phyloP scores from a whole-genome alignment of 2,329 filamentous ascomycete genomes.

The Epichloe sylvatica region DNA sequence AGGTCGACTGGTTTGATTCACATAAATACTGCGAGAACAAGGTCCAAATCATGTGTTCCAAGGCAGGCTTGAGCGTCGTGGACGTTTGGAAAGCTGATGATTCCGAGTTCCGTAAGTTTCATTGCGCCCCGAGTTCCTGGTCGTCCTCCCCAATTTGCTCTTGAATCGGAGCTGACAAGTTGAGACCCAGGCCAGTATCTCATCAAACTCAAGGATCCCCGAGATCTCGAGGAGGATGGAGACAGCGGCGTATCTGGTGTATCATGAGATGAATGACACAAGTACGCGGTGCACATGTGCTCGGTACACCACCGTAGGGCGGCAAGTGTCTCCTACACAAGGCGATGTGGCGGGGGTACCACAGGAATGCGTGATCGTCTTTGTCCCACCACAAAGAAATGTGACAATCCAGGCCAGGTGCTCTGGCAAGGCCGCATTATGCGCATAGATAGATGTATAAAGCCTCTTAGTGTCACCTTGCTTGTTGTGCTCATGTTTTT shows the following conservation, averaged over 20 bases:
- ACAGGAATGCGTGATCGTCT: too few species aligned
- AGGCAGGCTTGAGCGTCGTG: slow-evolving; percentile 23
- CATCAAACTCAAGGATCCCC: slow-evolving; percentile 17
- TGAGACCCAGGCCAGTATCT: slow-evolving; percentile 22
- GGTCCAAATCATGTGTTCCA: slow-evolving; percentile 25
- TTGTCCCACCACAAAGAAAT: too few species aligned
- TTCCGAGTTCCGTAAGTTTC: slow-evolving; percentile 25
- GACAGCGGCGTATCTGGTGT: slow-evolving; percentile 25
- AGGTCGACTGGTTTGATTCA: slow-evolving; percentile 30
- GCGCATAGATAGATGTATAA: neutral
- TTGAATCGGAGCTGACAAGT: slow-evolving; percentile 8
- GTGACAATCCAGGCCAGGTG: too few species aligned
- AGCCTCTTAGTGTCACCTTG: too few species aligned
- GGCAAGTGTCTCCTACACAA: neutral
- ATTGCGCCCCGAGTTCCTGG: neutral
- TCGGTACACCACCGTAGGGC: neutral
- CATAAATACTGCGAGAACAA: slow-evolving; percentile 26
- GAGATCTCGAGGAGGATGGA: slow-evolving; percentile 20
- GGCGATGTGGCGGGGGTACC: neutral
- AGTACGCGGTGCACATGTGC: neutral
- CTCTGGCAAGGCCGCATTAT: neutral
- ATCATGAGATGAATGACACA: neutral
- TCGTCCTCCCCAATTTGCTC: neutral
- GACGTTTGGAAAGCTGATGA: slow-evolving; percentile 22
- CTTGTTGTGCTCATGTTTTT: slow-evolving; percentile 3